These are phyloP conservation scores for Eucalyptus microcorys DNA, from an alignment of 345 rosid genomes.

Conservation along the genomic window DNA sequence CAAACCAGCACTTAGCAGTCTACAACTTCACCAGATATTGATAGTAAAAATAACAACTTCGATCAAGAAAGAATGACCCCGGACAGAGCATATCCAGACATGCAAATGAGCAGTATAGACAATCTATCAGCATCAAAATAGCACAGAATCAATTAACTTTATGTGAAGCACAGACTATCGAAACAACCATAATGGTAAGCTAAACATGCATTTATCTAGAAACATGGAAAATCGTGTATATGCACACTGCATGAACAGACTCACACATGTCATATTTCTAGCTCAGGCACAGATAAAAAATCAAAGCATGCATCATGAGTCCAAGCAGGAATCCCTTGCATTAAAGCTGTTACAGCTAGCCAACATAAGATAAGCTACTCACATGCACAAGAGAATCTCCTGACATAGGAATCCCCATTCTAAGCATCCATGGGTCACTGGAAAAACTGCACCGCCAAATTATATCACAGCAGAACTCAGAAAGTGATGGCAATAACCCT, in stretches of 20 bases:
- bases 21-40: not conserved
- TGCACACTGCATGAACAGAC: not conserved
- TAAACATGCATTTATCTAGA: not conserved
- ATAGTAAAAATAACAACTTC: not conserved
- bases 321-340: not conserved
- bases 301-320: not conserved
- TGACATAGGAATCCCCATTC: slow-evolving; percentile 57
- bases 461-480: not conserved
- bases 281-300: not conserved
- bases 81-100: not conserved
- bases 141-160: not conserved
- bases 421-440: slow-evolving; percentile 88
- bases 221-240: not conserved
- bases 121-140: not conserved
- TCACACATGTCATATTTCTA: not conserved
- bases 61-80: not conserved
- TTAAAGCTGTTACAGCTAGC: not conserved
- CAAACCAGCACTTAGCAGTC: not conserved
- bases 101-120: not conserved
- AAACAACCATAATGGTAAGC: not conserved
- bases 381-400: slow-evolving; percentile 89
- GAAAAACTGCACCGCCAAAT: slow-evolving; percentile 58
- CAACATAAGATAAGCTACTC: slow-evolving; percentile 13
- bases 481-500: not conserved
- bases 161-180: not conserved